Conservation (phyloP, 2,329 filamentous ascomycete species). For the Scedosporium aurantiacum region DNA sequence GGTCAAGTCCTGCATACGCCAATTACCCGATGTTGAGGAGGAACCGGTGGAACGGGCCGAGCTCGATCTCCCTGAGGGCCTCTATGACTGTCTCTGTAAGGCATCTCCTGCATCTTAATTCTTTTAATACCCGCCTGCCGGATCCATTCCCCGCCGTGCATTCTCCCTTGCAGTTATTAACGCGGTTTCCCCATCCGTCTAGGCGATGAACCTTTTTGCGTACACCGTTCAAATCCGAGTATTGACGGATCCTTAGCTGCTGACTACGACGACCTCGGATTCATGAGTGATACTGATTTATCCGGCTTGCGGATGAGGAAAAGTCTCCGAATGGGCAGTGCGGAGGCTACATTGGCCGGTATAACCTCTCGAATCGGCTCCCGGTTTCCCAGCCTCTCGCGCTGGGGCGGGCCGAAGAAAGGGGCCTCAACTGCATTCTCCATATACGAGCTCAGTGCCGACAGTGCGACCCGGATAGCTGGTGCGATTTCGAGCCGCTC, state of each 20-base stretch:
- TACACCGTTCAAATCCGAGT: conserved; percentile 12
- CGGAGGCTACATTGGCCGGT: conserved; percentile 48
- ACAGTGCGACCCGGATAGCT: conserved; percentile 55
- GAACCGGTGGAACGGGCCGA: conserved; percentile 64
- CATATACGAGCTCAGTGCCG: conserved; percentile 73
- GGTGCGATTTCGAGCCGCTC: conserved; percentile 64
- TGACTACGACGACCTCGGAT: conserved; percentile 54
- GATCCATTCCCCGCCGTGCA: neutral
- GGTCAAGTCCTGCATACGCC: conserved; percentile 43
- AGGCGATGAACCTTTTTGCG: conserved; percentile 26
- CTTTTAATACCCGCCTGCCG: neutral
- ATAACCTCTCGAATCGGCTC: conserved; percentile 56
- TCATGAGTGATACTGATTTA: conserved; percentile 53
- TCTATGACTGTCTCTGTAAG: conserved; percentile 67
- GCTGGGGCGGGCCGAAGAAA: conserved; percentile 34
- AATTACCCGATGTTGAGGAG: conserved; percentile 73
- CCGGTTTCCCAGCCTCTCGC: conserved; percentile 42
- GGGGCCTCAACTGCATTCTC: conserved; percentile 42
- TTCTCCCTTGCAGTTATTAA: conserved; percentile 10
- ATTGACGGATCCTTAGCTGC: conserved; percentile 21
- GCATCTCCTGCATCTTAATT: conserved; percentile 15
- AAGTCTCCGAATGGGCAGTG: conserved; percentile 33
- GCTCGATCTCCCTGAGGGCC: conserved; percentile 35
- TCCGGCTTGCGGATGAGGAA: conserved; percentile 34
- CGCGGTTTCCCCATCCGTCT: conserved; percentile 24